Percentiles rank a stretch among this genome's conserved stretches.
Evolutionary conservation across 2,329 filamentous ascomycete genomes (phyloP).

Genomic region (Aspergillus piperis): DNA sequence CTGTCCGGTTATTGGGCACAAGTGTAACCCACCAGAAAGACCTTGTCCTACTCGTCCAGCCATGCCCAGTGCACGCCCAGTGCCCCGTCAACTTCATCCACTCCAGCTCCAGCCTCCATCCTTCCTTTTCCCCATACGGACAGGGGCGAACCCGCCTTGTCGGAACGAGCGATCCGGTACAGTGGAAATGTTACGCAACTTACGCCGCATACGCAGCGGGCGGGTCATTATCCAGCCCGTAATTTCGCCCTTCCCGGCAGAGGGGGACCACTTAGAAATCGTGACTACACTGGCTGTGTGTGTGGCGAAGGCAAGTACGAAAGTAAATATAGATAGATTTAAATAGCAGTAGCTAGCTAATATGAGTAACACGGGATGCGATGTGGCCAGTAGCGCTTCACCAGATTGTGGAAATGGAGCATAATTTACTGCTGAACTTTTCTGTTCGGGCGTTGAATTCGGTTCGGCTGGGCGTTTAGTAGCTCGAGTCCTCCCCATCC

Average conservation of each 20-base stretch:
- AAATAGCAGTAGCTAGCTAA: no score
- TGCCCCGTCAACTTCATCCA: not conserved
- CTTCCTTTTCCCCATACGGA: slow-evolving; percentile 3
- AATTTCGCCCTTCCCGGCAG: not conserved
- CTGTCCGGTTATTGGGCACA: not conserved
- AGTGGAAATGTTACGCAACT: slow-evolving; percentile 4
- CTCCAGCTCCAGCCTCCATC: not conserved
- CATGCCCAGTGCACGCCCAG: not conserved
- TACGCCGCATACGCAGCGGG: not conserved
- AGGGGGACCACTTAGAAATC: not conserved
- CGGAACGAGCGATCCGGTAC: slow-evolving; percentile 5
- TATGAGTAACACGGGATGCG: no score
- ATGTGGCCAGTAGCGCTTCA: not conserved
- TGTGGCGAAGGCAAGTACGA: not conserved
- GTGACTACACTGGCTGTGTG: not conserved
- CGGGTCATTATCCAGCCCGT: not conserved
- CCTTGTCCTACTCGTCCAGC: not conserved
- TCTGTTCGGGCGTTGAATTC: not conserved
- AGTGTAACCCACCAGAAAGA: not conserved
- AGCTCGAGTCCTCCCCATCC: not conserved
- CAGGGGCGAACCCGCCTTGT: slow-evolving; percentile 6
- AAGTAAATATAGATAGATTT: not conserved
- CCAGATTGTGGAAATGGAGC: not conserved
- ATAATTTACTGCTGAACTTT: not conserved
- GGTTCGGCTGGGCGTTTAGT: not conserved